These are phyloP conservation scores for Geotrichum carabidarum DNA, from an alignment of 1,139 yeast genomes.

Conservation along the genomic window DNA sequence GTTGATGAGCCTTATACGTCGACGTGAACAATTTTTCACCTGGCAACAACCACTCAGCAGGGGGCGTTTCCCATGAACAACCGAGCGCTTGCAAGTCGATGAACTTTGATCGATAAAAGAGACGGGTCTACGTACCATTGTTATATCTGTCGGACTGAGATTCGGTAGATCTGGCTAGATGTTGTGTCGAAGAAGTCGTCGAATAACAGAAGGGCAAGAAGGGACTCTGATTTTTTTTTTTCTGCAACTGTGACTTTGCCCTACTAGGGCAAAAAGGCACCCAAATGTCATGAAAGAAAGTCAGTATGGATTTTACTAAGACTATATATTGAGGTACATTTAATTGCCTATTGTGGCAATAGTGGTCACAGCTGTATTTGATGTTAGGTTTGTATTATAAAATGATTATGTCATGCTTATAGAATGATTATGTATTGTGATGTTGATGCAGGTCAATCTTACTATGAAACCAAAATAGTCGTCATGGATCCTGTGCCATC, in stretches of 20 bases:
- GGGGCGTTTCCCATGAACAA: too few species aligned
- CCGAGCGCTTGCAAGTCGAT: too few species aligned
- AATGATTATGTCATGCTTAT: not conserved
- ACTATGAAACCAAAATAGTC: too few species aligned
- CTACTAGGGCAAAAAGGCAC: not conserved
- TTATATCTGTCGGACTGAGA: constrained; percentile 15
- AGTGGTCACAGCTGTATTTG: not conserved
- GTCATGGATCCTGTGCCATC: too few species aligned
- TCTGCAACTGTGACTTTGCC: not conserved
- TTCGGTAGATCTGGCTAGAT: constrained; percentile 15
- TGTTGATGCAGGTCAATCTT: too few species aligned
- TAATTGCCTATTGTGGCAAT: not conserved
- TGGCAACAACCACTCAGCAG: too few species aligned
- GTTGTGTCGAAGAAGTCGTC: constrained; percentile 19
- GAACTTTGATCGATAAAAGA: too few species aligned
- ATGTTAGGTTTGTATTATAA: not conserved
- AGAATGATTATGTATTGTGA: not conserved
- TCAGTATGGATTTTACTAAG: not conserved
- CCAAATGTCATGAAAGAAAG: not conserved
- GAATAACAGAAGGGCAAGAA: constrained; percentile 10
- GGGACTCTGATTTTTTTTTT: constrained; percentile 12
- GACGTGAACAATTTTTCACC: too few species aligned
- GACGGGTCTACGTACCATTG: constrained; percentile 14
- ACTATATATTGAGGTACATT: not conserved
- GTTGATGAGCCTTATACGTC: too few species aligned